phyloP scores from a whole-genome alignment of 2,329 filamentous ascomycete genomes.

The Coniella lustricola region DNA sequence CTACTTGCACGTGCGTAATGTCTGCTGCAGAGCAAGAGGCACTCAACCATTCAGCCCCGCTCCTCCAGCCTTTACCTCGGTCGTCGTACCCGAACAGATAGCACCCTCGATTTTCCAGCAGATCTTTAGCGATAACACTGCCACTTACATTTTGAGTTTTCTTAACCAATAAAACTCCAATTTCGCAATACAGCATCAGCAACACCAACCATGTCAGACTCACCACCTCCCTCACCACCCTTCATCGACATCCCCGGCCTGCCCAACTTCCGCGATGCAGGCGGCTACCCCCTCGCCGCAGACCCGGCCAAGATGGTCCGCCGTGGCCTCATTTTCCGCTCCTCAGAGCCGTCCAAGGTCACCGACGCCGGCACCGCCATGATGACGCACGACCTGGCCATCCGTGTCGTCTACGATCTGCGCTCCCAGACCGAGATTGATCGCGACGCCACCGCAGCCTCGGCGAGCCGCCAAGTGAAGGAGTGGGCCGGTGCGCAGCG shows the following conservation, averaged over 20 bases:
- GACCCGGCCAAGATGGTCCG: slow-evolving; percentile 36
- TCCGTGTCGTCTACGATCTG: slow-evolving; percentile 62
- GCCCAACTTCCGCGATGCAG: slow-evolving; percentile 62
- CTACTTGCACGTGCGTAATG: no score
- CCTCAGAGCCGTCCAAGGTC: slow-evolving; percentile 57
- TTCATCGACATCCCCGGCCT: slow-evolving; percentile 50
- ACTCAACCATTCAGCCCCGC: no score
- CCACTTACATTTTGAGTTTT: no score
- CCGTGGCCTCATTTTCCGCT: slow-evolving; percentile 54
- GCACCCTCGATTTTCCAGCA: no score
- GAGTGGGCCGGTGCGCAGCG: slow-evolving; percentile 46
- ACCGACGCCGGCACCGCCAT: slow-evolving; percentile 44
- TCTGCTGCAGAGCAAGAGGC: no score
- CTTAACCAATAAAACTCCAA: no score
- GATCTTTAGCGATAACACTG: no score
- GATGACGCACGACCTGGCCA: slow-evolving; percentile 45
- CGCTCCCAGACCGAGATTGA: slow-evolving; percentile 55
- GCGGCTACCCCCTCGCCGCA: slow-evolving; percentile 44
- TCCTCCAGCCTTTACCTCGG: no score
- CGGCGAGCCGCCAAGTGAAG: slow-evolving; percentile 27
- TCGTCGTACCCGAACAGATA: no score
- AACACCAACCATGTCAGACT: slow-evolving; percentile 19
- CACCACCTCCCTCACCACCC: slow-evolving; percentile 33
- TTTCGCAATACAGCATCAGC: no score
- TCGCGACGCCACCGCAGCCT: slow-evolving; percentile 27